A percentile compares a stretch with the other conserved stretches of the same genome.
phyloP scores from a whole-genome alignment of 768 basidiomycete genomes.

The Exidia glandulosa region DNA sequence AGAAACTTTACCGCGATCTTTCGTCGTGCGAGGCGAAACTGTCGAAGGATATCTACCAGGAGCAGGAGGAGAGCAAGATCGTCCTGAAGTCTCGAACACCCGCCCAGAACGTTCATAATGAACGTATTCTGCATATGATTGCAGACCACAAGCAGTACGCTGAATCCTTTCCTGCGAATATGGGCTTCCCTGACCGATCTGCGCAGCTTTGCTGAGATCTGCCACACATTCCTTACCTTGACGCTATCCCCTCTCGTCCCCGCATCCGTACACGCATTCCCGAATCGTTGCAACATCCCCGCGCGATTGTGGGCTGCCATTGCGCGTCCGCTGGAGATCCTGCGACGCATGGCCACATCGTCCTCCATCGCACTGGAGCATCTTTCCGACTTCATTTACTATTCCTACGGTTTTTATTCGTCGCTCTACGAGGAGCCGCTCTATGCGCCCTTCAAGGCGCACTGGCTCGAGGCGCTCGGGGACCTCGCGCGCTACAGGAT shows the following conservation, averaged over 20 bases:
- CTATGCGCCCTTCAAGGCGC: constrained; percentile 56
- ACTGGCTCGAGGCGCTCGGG: constrained; percentile 95
- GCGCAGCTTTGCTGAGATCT: constrained; percentile 76
- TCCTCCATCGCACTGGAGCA: constrained; percentile 71
- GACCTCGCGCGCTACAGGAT: constrained; percentile 92
- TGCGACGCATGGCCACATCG: constrained; percentile 72
- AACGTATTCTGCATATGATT: constrained; percentile 65
- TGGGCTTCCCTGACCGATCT: constrained; percentile 10
- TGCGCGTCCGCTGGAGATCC: constrained; percentile 79
- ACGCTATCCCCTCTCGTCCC: constrained; percentile 82
- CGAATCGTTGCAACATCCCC: constrained; percentile 92
- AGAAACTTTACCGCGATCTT: constrained; percentile 75
- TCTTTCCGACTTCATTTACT: constrained; percentile 89
- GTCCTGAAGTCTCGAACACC: constrained; percentile 20
- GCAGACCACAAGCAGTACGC: constrained; percentile 77
- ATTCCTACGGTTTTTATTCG: constrained; percentile 90
- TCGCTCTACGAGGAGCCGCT: constrained; percentile 74
- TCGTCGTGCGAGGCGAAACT: constrained; percentile 69
- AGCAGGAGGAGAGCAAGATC: constrained; percentile 35
- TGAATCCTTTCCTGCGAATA: not conserved
- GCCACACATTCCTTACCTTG: constrained; percentile 78
- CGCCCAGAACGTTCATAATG: constrained; percentile 44
- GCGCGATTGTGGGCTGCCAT: constrained; percentile 89
- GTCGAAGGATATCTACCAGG: constrained; percentile 34
- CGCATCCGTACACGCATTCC: constrained; percentile 77